Evolutionary conservation across 306 rosid genomes (phyloP).

Genomic region (Echinosophora koreensis): DNA sequence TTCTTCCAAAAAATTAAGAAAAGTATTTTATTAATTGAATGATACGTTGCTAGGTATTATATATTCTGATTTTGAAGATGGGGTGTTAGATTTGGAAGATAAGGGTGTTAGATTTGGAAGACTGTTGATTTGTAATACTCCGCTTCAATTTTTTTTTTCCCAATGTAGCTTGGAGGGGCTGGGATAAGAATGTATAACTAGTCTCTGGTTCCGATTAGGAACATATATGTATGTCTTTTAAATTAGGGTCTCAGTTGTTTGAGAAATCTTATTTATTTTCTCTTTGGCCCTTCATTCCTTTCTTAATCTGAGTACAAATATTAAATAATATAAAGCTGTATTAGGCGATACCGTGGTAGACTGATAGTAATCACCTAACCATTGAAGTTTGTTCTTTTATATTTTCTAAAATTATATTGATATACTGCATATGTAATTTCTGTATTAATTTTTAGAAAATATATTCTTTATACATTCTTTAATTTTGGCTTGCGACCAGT

Average conservation of each 20-base stretch:
- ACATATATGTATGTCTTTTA: slow-evolving; percentile 8
- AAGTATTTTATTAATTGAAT: neutral
- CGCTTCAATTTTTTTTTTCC: neutral
- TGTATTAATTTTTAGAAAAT: neutral
- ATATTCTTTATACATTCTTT: neutral
- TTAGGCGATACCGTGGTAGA: neutral
- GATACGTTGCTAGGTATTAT: too few relatives aligned
- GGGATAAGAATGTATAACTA: neutral
- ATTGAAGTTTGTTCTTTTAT: slow-evolving; percentile 26
- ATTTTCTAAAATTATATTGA: neutral
- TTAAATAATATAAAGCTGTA: neutral
- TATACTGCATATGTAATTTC: neutral
- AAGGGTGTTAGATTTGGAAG: slow-evolving; percentile 5
- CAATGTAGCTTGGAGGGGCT: neutral
- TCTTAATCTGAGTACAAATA: neutral
- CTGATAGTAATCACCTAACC: slow-evolving; percentile 6
- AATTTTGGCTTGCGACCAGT: neutral
- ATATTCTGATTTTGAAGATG: neutral
- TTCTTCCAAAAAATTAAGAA: neutral
- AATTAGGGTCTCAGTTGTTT: neutral
- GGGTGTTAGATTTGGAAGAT: slow-evolving; percentile 16
- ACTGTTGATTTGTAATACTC: neutral
- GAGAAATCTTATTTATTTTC: slow-evolving; percentile 2
- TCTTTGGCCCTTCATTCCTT: slow-evolving; percentile 6
- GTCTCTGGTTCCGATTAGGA: slow-evolving; percentile 10